Conservation (phyloP, 768 basidiomycete species). For the Suillus spraguei region DNA sequence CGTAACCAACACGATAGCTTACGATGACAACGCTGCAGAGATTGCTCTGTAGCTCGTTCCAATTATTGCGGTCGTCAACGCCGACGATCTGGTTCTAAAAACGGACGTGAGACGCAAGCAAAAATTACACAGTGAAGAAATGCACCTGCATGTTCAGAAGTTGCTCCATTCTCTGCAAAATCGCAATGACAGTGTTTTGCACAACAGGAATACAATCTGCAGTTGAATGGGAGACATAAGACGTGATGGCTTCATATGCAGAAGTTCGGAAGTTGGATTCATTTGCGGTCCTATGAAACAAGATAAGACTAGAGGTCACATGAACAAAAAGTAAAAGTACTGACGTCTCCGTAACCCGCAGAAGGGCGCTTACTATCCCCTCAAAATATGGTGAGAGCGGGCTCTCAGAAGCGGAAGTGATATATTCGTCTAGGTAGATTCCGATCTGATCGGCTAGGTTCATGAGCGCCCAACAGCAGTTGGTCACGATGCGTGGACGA, state of each 20-base stretch:
- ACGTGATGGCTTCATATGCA: conserved; percentile 94
- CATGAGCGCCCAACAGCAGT: conserved; percentile 97
- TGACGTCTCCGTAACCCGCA: conserved; percentile 87
- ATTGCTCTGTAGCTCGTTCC: conserved; percentile 98
- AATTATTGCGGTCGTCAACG: conserved; percentile 95
- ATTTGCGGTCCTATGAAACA: conserved; percentile 62
- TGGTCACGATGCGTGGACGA: conserved; percentile 83
- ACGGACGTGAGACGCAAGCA: conserved; percentile 2
- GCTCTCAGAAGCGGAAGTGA: conserved; percentile 48
- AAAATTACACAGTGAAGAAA: conserved; percentile 5
- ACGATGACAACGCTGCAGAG: conserved; percentile 90
- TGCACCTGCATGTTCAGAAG: conserved; percentile 80
- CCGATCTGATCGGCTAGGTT: conserved; percentile 92
- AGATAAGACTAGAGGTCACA: conserved; percentile 16
- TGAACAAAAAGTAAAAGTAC: conserved; percentile 23
- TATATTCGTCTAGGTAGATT: conserved; percentile 63
- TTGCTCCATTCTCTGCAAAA: conserved; percentile 90
- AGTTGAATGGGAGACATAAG: conserved; percentile 81
- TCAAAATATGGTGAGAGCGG: conserved; percentile 90
- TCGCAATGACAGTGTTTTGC: conserved; percentile 77
- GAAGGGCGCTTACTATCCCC: conserved; percentile 79
- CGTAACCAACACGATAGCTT: conserved; percentile 31
- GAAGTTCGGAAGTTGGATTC: conserved; percentile 93
- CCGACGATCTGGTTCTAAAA: conserved; percentile 89
- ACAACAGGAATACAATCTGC: conserved; percentile 80